A percentile compares a stretch with the other conserved stretches of the same genome.
These are phyloP conservation scores for Leccinum fibrillosum DNA, from an alignment of 768 basidiomycete genomes.

Conservation along the genomic window DNA sequence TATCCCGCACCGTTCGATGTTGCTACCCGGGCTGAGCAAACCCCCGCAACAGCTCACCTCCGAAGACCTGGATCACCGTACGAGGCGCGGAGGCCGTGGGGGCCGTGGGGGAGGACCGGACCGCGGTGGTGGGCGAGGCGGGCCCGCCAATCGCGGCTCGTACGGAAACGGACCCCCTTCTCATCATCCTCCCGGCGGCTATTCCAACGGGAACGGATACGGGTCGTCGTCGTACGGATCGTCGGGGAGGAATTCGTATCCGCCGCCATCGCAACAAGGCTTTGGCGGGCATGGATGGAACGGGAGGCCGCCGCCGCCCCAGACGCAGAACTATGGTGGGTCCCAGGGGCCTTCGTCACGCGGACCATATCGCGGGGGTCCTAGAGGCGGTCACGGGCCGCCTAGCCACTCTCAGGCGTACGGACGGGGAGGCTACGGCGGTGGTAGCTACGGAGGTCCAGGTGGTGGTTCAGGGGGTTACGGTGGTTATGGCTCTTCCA, in stretches of 20 bases:
- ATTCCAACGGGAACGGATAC: conserved; percentile 19
- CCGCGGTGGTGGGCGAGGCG: conserved; percentile 36
- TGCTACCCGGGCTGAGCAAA: conserved; percentile 70
- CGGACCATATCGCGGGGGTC: conserved; percentile 24
- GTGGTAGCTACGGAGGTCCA: neutral
- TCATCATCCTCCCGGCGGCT: neutral
- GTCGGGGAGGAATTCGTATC: conserved; percentile 18
- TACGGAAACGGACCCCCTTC: conserved; percentile 16
- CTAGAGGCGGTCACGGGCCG: conserved; percentile 26
- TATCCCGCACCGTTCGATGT: conserved; percentile 77
- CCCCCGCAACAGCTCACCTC: conserved; percentile 59
- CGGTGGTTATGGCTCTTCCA: conserved; percentile 32
- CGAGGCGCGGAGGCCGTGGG: conserved; percentile 50
- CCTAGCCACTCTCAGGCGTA: conserved; percentile 19
- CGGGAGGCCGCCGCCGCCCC: conserved; percentile 29
- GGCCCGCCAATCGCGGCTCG: conserved; percentile 18
- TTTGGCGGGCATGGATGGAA: conserved; percentile 34
- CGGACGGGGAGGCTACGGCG: conserved; percentile 24
- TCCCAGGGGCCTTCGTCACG: conserved; percentile 21
- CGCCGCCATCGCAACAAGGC: conserved; percentile 19
- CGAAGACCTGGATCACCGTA: conserved; percentile 66
- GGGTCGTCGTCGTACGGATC: conserved; percentile 18
- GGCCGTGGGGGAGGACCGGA: conserved; percentile 40
- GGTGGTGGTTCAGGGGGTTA: conserved; percentile 20
- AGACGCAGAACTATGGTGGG: conserved; percentile 32